These are phyloP conservation scores for Polyporus arcularius DNA, from an alignment of 768 basidiomycete species.

Conservation along the genomic window DNA sequence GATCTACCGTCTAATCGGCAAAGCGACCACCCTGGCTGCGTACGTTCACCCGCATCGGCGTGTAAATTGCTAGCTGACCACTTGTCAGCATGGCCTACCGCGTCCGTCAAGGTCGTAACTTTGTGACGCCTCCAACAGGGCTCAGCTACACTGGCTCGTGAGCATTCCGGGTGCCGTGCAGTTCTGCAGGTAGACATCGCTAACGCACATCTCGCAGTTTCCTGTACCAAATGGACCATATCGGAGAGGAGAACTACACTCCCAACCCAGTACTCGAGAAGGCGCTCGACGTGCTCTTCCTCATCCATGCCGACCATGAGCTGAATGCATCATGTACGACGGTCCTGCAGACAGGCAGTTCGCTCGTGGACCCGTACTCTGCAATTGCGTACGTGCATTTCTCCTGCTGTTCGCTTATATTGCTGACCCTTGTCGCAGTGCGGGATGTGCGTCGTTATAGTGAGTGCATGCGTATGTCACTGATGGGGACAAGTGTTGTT, in stretches of 20 bases:
- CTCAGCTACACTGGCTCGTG: slow-evolving; percentile 85
- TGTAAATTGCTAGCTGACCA: neutral
- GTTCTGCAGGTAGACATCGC: neutral
- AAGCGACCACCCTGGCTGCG: slow-evolving; percentile 87
- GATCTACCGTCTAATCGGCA: slow-evolving; percentile 85
- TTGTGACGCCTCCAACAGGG: slow-evolving; percentile 81
- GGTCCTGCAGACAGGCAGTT: slow-evolving; percentile 85
- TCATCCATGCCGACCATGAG: slow-evolving; percentile 90
- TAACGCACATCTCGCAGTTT: slow-evolving; percentile 48
- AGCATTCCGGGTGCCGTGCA: slow-evolving; percentile 26
- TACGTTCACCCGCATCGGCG: slow-evolving; percentile 35
- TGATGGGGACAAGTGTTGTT: slow-evolving; percentile 31
- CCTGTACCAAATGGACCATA: slow-evolving; percentile 88
- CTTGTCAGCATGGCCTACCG: slow-evolving; percentile 85
- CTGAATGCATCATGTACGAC: slow-evolving; percentile 86
- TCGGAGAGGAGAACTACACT: slow-evolving; percentile 67
- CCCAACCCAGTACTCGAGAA: slow-evolving; percentile 87
- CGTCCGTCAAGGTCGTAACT: slow-evolving; percentile 85
- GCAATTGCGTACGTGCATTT: slow-evolving; percentile 64
- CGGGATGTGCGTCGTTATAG: slow-evolving; percentile 33
- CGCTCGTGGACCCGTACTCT: slow-evolving; percentile 88
- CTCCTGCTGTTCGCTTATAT: neutral
- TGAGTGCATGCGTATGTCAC: slow-evolving; percentile 86
- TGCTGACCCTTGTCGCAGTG: neutral
- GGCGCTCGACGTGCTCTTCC: slow-evolving; percentile 85